Conservation (phyloP, 1,284 basidiomycete species). For the Malassezia caprae region DNA sequence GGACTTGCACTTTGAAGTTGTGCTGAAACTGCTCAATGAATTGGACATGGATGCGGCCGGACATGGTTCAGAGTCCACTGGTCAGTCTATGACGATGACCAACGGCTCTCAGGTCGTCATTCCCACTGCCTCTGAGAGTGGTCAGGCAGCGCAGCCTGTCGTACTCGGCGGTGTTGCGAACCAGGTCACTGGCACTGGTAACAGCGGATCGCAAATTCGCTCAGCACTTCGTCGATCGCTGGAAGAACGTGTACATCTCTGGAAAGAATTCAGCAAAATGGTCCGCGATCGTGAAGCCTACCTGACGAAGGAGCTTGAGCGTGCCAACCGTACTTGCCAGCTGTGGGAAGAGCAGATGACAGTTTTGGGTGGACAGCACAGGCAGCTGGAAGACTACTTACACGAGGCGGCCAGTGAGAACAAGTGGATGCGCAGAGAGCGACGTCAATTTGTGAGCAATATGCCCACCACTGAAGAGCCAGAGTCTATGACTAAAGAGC, state of each 20-base stretch:
- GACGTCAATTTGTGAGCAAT: slow-evolving; percentile 22
- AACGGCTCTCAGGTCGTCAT: background rate
- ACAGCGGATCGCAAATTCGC: background rate
- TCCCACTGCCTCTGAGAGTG: background rate
- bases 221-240: slow-evolving; percentile 60
- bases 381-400: slow-evolving; percentile 60
- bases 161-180: background rate
- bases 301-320: slow-evolving; percentile 58
- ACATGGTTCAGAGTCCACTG: background rate
- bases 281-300: slow-evolving; percentile 70
- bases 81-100: slow-evolving; percentile 1
- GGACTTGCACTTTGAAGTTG: slow-evolving; percentile 69
- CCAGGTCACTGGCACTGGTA: background rate
- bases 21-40: slow-evolving; percentile 59
- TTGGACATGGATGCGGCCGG: slow-evolving; percentile 33
- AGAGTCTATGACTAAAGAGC: background rate
- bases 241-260: slow-evolving; percentile 55
- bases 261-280: slow-evolving; percentile 65
- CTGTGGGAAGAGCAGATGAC: slow-evolving; percentile 89
- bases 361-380: slow-evolving; percentile 74
- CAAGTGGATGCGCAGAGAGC: slow-evolving; percentile 49
- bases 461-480: background rate
- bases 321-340: slow-evolving; percentile 57
- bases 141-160: background rate
- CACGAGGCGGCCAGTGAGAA: slow-evolving; percentile 55